Evolutionary conservation across 2,329 filamentous ascomycete species (phyloP).

Genomic region (Berkeleyomyces basicola): DNA sequence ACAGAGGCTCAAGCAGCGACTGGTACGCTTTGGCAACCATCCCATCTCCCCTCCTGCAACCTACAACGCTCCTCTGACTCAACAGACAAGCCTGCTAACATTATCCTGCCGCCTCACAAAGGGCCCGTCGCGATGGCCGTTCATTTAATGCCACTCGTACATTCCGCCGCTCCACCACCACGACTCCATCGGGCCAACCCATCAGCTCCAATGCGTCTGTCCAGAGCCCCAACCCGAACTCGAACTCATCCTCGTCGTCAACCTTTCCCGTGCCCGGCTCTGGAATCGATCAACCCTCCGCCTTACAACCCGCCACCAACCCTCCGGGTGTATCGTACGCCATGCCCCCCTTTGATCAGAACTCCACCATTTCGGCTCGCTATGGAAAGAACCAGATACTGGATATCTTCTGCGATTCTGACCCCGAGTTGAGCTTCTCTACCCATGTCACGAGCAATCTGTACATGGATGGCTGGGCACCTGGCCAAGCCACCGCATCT

Average conservation of each 20-base stretch:
- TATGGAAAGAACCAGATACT: conserved; percentile 71
- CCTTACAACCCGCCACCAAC: background rate
- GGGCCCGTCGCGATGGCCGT: conserved; percentile 42
- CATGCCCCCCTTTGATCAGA: background rate
- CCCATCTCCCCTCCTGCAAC: background rate
- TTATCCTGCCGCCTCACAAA: conserved; percentile 18
- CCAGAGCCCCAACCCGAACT: conserved; percentile 18
- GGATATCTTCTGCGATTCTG: conserved; percentile 40
- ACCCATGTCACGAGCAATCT: conserved; percentile 23
- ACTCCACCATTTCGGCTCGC: conserved; percentile 30
- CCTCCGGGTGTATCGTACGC: background rate
- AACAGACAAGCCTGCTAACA: background rate
- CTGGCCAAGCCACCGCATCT: conserved; percentile 30
- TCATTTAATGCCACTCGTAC: conserved; percentile 46
- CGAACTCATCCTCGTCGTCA: conserved; percentile 22
- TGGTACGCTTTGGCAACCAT: conserved; percentile 6
- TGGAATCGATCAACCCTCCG: conserved; percentile 18
- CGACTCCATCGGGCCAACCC: conserved; percentile 30
- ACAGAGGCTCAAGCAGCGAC: conserved; percentile 6
- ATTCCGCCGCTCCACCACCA: conserved; percentile 46
- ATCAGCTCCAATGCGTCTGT: conserved; percentile 23
- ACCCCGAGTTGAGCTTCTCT: conserved; percentile 31
- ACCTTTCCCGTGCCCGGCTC: conserved; percentile 23
- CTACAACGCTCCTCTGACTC: background rate
- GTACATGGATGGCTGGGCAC: conserved; percentile 65